Conservation (phyloP, 345 rosid species). For the Arabidopsis thaliana region TAIR10.1 NC_003074.8:480501-481000, state of each 20-base stretch:
- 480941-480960: constrained; percentile 88
- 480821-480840: neutral
- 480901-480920: constrained; percentile 76
- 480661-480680: constrained; percentile 73
- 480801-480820: neutral
- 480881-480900: neutral
- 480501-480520: constrained; percentile 87
- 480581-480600: constrained; percentile 83
- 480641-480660: constrained; percentile 77
- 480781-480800: constrained; percentile 72
- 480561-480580: constrained; percentile 86
- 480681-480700: constrained; percentile 70
- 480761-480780: constrained; percentile 61
- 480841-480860: neutral
- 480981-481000: constrained; percentile 94
- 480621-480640: constrained; percentile 92
- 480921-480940: constrained; percentile 81
- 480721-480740: constrained; percentile 90
- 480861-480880: constrained; percentile 11
- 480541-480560: constrained; percentile 95
- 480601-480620: constrained; percentile 96
- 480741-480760: constrained; percentile 81
- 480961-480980: constrained; percentile 77
- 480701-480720: constrained; percentile 98
- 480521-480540: constrained; percentile 84